Evolutionary conservation across 306 rosid species (phyloP), one percentile per base, ranked within the genome.

Genomic region (Gillenia trifoliata): DNA sequence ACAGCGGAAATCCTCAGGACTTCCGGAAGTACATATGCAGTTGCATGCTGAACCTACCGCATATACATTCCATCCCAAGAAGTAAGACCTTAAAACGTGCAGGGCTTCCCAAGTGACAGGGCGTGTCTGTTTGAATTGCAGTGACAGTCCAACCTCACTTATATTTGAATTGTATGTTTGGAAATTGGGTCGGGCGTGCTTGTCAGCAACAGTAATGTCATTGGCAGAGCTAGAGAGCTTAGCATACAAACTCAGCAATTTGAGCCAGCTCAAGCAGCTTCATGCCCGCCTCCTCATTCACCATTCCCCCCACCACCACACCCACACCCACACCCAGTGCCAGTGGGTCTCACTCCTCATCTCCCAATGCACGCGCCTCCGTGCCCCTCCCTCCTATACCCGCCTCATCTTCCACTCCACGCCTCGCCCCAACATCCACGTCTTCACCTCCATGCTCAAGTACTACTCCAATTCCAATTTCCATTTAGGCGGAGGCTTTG

Each of bases 11-110:
- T 83, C 79, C 83, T 92, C 5, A 92, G 93, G 36, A 97, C 85
- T 77, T 90, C 85, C 0, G 99, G 99, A 52, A 94, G 93, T 76
- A n/a, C n/a, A n/a, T n/a, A 94, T 68, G 67, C 97, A 94, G 77
- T 86, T 92, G 90, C 97, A 94, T 33, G 87, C 60, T 68, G 98
- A 95, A 76, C 99, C 99, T 92, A 49, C 41, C 85, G 75, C 62
- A 81, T 69, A 38, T n/a, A 55, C 33, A 47, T 16, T 15, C 20
- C 8, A 47, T 47, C 52, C 52, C 19, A n/a, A n/a, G n/a, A 6
- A 20, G 20, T 16, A 47, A 47, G 52, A 47, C 52, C 20, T 47
- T 15, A 4, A 47, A 47, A 47, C 20, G 15, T 16, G 52, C 52
- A 47, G n/a, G n/a, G n/a, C n/a, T n/a, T n/a, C n/a, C n/a, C n/a